Evolutionary conservation across 257 asterid genomes (phyloP), one percentile per base, ranked within the genome.

Genomic region (Penstemon newberryi): DNA sequence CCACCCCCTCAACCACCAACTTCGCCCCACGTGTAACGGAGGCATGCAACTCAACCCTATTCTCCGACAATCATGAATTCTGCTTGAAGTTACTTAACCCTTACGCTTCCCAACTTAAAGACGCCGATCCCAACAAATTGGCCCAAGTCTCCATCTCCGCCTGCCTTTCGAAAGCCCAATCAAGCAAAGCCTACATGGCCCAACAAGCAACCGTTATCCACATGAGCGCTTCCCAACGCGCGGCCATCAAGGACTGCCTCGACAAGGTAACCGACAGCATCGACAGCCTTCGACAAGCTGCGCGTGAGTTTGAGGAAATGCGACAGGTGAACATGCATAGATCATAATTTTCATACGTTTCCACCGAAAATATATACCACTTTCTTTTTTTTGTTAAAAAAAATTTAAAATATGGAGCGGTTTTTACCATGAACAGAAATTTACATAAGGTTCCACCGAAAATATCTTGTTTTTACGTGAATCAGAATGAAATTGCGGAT

Each of bases 221-320:
- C 52, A n/a, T 15, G 37, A 40, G 19, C 19, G 47, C 7, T 40
- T 2, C 5, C 40, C 64, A 56, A 44, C 64, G 41, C 36, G 71
- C 61, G 2, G 85, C 91, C 13, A 64, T 81, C 4, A 69, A 66
- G 40, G 82, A 75, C 65, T 85, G 91, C 74, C 41, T 85, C 1
- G 81, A 73, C 42, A 69, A 63, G 57, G 58, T 77, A 12, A 67
- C 37, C 9, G 83, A 77, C 25, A 66, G 80, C 56, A 77, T 77
- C 40, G 86, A 83, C 49, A 73, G 78, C 65, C 79, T 85, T 4
- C 69, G 73, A 47, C 69, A 49, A 64, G 85, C 91, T 0, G 64
- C 81, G 67, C 69, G 15, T 3, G 87, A 83, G 77, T 76, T 81
- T 43, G 78, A 81, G 64, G 11, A 55, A 1, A 57, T 83, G 69